Evolutionary conservation across 2,329 filamentous ascomycete genomes (phyloP), one percentile per base, ranked within the genome.

Genomic region (Ophiocordyceps unilateralis): DNA sequence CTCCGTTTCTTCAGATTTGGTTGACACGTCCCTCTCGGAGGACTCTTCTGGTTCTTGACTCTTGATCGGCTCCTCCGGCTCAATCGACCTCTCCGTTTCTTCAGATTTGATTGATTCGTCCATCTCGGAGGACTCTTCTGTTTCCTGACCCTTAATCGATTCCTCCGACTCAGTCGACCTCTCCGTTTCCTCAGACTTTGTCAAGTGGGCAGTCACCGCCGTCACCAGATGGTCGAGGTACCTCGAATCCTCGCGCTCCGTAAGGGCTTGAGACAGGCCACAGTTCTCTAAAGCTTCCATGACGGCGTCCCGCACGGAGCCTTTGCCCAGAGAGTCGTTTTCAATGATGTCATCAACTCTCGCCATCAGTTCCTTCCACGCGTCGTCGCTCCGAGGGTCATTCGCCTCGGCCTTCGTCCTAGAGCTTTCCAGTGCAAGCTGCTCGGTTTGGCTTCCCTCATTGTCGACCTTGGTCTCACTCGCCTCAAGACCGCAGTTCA

Each of bases 311-410:
- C 69, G 63, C 15, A 76, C 68, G 9, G 64, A 63, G 6, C 63
- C 62, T 24, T 72, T 54, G 22, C 72, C 73, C 11, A 66, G 57
- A 39, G 72, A 69, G 41, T 78, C 74, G 47, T 73, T 68, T 47
- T 76, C 69, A 43, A 78, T 69, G 2, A 70, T 68, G 43, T 74
- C 65, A 44, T 76, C 70, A 14, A 76, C 70, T 54, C 66, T 69
- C 23, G 60, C 56, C 50, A 69, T 71, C 55, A 76, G 66, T 41
- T 73, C 67, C 40, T 69, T 63, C 73, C 73, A 77, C 14, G 66
- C 62, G 15, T 54, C 55, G 17, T 64, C 58, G 30, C 55, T 64
- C 17, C 59, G 52, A 8, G 41, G 10, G 41, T 53, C 50, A 38
- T 49, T 39, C 4, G 46, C 41, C 14, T 46, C 30, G 28, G 50